These are phyloP conservation scores for Magnaporthiopsis rhizophila DNA, from an alignment of 2,329 filamentous ascomycete species.

Conservation along the genomic window DNA sequence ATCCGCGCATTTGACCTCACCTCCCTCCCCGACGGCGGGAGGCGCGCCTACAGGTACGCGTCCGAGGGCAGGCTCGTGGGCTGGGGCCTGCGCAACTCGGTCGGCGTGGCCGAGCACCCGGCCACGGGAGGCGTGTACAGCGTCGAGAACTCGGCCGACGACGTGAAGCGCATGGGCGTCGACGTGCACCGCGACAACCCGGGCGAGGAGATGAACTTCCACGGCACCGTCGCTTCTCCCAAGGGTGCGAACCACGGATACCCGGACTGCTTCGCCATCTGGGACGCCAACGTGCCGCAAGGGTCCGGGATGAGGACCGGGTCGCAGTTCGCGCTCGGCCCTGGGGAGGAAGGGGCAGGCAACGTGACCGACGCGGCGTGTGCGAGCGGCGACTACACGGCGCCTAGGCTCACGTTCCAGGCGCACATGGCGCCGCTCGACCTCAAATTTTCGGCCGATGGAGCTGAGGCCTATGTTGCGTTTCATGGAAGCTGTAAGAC, in stretches of 20 bases:
- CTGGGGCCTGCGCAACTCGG: slow-evolving; percentile 64
- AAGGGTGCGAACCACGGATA: slow-evolving; percentile 57
- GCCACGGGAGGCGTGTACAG: slow-evolving; percentile 11
- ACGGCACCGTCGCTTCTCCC: slow-evolving; percentile 46
- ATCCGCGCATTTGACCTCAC: slow-evolving; percentile 50
- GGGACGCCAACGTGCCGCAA: slow-evolving; percentile 44
- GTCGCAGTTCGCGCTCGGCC: slow-evolving; percentile 38
- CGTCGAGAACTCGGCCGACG: slow-evolving; percentile 18
- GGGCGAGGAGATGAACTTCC: slow-evolving; percentile 64
- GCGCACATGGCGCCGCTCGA: slow-evolving; percentile 67
- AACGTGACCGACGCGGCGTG: slow-evolving; percentile 36
- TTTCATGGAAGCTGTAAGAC: slow-evolving; percentile 67
- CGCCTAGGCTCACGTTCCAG: slow-evolving; percentile 48
- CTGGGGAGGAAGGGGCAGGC: slow-evolving; percentile 14
- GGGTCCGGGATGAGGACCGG: slow-evolving; percentile 34
- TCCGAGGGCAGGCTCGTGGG: slow-evolving; percentile 38
- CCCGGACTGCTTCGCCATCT: slow-evolving; percentile 60
- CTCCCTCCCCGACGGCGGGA: slow-evolving; percentile 17
- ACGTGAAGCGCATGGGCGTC: slow-evolving; percentile 42
- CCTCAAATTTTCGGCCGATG: slow-evolving; percentile 54
- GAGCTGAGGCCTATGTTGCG: slow-evolving; percentile 54
- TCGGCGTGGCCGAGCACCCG: slow-evolving; percentile 51
- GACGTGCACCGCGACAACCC: slow-evolving; percentile 61
- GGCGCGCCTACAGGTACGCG: slow-evolving; percentile 36
- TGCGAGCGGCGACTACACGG: slow-evolving; percentile 27